Evolutionary conservation across 2,329 filamentous ascomycete genomes (phyloP).

Genomic region (Paramyrothecium roridum): DNA sequence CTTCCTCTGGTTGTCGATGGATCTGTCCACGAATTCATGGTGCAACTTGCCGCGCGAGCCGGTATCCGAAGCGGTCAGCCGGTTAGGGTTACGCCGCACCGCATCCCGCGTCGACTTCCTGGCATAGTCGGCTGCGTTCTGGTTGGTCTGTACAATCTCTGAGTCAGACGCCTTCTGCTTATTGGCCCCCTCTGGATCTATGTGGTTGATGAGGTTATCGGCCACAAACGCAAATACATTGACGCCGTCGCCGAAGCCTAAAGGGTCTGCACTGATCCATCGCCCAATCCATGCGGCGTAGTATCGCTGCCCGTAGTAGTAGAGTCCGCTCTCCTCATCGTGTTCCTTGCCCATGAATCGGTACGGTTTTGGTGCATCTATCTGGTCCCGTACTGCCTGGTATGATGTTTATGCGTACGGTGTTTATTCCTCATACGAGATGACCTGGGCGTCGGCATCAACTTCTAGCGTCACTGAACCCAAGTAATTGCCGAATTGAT

Average conservation of each 20-base stretch:
- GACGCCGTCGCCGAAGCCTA: conserved; percentile 10
- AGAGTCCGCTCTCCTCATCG: conserved; percentile 20
- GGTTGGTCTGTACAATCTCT: not conserved
- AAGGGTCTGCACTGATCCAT: conserved; percentile 19
- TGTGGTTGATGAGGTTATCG: conserved; percentile 6
- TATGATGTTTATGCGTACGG: conserved; percentile 21
- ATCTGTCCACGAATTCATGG: not conserved
- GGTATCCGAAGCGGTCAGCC: not conserved
- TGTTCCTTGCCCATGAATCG: conserved; percentile 16
- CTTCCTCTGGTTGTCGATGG: not conserved
- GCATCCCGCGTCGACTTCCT: not conserved
- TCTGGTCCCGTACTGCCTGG: not conserved
- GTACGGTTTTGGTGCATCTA: conserved; percentile 17
- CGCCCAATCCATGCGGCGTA: conserved; percentile 19
- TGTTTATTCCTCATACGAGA: conserved; percentile 26
- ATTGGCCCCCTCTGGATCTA: conserved; percentile 2
- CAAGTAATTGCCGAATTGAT: not conserved
- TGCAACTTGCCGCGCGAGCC: not conserved
- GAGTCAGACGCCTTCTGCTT: not conserved
- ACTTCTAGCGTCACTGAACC: conserved; percentile 14
- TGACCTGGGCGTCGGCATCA: conserved; percentile 15
- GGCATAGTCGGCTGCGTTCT: not conserved
- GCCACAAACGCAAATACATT: conserved; percentile 14
- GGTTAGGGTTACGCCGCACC: not conserved
- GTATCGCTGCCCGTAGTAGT: conserved; percentile 20